Evolutionary conservation across 1,139 yeast species (phyloP).

Genomic region (Magnusiomyces clavatus): DNA sequence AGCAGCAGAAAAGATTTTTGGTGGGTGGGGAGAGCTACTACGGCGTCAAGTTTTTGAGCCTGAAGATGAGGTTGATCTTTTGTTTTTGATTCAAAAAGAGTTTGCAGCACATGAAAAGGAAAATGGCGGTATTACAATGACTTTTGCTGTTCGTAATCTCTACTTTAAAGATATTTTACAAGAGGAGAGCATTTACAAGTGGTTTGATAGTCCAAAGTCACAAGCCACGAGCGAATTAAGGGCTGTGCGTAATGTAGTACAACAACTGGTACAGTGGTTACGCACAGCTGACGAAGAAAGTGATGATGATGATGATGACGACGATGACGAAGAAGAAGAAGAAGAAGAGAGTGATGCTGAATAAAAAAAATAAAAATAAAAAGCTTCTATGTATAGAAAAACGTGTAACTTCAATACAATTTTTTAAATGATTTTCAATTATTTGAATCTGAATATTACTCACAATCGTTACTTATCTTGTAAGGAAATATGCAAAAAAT

Average conservation of each 20-base stretch:
- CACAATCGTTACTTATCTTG: no score
- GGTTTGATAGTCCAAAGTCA: slow-evolving; percentile 61
- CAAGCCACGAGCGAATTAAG: slow-evolving; percentile 39
- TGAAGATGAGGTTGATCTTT: slow-evolving; percentile 69
- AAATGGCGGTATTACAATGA: slow-evolving; percentile 45
- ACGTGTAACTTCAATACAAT: no score
- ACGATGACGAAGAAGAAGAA: background rate
- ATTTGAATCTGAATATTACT: no score
- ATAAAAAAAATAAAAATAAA: background rate
- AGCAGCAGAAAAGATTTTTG: slow-evolving; percentile 68
- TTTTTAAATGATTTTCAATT: no score
- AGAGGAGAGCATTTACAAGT: slow-evolving; percentile 67
- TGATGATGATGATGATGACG: background rate
- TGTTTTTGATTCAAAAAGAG: slow-evolving; percentile 48
- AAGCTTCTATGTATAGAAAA: background rate
- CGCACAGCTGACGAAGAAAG: slow-evolving; percentile 45
- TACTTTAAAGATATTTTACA: slow-evolving; percentile 77
- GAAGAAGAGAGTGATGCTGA: background rate
- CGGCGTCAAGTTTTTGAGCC: slow-evolving; percentile 68
- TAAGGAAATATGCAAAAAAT: no score
- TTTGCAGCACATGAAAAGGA: slow-evolving; percentile 30
- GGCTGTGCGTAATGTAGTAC: slow-evolving; percentile 49
- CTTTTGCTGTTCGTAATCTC: slow-evolving; percentile 57
- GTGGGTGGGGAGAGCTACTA: slow-evolving; percentile 73
- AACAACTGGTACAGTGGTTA: slow-evolving; percentile 80